These are phyloP conservation scores for Eucalyptus erythrocorys DNA, from an alignment of 345 rosid species.

Conservation along the genomic window DNA sequence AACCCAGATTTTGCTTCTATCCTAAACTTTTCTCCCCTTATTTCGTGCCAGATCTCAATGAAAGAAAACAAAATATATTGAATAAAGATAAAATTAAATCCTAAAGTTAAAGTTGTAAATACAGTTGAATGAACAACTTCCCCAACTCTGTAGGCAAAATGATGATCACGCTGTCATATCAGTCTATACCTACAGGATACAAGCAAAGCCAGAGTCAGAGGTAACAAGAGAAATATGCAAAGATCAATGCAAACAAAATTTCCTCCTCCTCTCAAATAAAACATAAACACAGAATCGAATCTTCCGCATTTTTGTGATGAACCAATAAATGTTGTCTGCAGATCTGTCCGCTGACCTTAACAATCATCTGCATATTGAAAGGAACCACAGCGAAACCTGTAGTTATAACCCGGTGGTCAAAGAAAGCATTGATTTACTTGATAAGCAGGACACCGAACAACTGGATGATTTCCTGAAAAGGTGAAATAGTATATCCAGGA, in stretches of 20 bases:
- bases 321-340: neutral
- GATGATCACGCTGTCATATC: neutral
- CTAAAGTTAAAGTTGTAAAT: neutral
- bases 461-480: neutral
- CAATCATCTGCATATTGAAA: neutral
- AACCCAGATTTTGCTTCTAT: neutral
- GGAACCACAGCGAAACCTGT: neutral
- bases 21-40: neutral
- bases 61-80: neutral
- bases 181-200: neutral
- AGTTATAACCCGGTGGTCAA: neutral
- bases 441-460: neutral
- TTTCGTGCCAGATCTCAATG: neutral
- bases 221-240: neutral
- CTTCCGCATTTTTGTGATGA: neutral
- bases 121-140: neutral
- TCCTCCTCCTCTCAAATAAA: neutral
- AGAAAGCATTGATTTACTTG: neutral
- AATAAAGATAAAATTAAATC: neutral
- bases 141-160: neutral
- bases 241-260: neutral
- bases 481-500: neutral
- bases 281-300: neutral
- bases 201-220: neutral
- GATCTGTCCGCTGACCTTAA: neutral